phyloP scores from a whole-genome alignment of 116 monocot genomes.

The Thalassia testudinum region DNA sequence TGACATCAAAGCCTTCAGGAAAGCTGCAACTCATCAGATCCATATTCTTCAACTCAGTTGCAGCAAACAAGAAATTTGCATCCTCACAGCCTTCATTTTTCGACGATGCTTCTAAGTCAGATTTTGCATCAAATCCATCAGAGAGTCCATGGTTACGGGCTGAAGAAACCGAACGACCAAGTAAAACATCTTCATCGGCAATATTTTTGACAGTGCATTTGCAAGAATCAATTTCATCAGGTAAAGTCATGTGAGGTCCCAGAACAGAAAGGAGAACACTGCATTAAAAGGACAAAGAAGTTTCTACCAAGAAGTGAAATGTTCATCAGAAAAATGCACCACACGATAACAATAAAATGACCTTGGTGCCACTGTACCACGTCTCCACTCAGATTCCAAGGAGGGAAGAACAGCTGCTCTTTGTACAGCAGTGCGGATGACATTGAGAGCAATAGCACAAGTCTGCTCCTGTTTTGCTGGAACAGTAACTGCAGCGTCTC shows the following conservation, averaged over 20 bases:
- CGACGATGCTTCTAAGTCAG: constrained; percentile 28
- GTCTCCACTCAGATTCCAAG: constrained; percentile 77
- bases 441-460: constrained; percentile 53
- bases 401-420: constrained; percentile 74
- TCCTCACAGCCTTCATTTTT: constrained; percentile 42
- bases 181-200: constrained; percentile 21
- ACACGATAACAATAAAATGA: constrained; percentile 2
- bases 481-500: constrained; percentile 36
- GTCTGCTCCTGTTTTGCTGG: constrained; percentile 44
- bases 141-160: constrained; percentile 2
- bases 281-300: constrained; percentile 5
- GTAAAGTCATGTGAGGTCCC: constrained; percentile 64
- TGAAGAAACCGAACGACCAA: constrained; percentile 10
- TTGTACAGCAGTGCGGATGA: constrained; percentile 59
- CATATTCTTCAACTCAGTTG: constrained; percentile 51
- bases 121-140: constrained; percentile 39
- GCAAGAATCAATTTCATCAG: constrained; percentile 66
- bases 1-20: not conserved
- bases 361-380: constrained; percentile 82
- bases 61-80: constrained; percentile 45
- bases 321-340: no score
- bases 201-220: constrained; percentile 30
- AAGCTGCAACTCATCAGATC: constrained; percentile 17
- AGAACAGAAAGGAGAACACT: constrained; percentile 84
- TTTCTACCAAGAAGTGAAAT: not conserved